Base-by-base conservation (phyloP, 2,329 filamentous ascomycete species). In the Pestalotiopsis sp. region DNA sequence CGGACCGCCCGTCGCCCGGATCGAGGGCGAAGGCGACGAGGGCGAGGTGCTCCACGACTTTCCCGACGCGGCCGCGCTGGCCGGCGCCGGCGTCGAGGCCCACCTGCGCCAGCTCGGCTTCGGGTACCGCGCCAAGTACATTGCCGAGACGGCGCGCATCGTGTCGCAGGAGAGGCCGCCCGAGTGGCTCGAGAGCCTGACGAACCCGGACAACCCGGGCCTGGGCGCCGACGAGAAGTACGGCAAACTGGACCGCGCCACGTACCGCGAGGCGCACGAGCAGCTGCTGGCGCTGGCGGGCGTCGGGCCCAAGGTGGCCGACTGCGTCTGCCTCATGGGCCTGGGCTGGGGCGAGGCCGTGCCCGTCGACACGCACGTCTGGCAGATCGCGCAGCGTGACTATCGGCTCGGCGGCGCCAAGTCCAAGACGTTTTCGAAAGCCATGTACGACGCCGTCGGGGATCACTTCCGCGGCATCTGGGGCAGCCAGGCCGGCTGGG, bases 271-370 rank as follows among this genome's bases (percentile, higher is more conserved):
- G 65, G 95, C 96, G 0, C 96, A 98, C 75, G 90, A 93, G 69
- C 88, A 92, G 72, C 85, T 99, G 2, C 85, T 98, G 1, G 82
- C 87, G 5, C 85, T 99, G 25, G 90, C 94, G 68, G 96, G 96
- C 1, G 97, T 99, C 5, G 96, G 96, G 0, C 96, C 97, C 0
- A 99, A 99, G 79, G 96, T 99, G 0, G 93, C 96, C 5, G 97
- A 99, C 78, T 99, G 97, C 77, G 95, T 98, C 7, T 97, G 93
- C 77, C 83, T 99, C 23, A 98, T 99, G 92, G 97, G 97, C 0
- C 83, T 99, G 14, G 95, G 95, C 36, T 99, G 97, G 95, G 92
- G 92, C 40, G 95, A 98, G 80, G 91, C 95, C 2, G 95, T 99
- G 1, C 96, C 96, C 0, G 93, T 99, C 40, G 96, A 99, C 80